Base-by-base conservation (phyloP, 192 early-diverging fungal species). In the Jimgerdemannia lactiflua region DNA sequence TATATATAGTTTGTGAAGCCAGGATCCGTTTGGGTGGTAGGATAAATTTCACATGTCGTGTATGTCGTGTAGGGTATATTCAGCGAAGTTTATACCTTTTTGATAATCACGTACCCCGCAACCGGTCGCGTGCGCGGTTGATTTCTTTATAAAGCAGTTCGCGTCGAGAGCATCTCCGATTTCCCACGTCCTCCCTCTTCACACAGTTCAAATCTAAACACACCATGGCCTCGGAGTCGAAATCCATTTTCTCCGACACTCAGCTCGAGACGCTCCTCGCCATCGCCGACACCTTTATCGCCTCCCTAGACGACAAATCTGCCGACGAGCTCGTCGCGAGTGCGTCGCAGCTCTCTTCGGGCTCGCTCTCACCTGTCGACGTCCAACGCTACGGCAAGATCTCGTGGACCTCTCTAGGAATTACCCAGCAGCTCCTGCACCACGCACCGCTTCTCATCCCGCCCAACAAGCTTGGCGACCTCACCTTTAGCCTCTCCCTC, bases 261-360 rank as follows among this genome's bases (percentile, higher is more conserved):
- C 83, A 86, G 69, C 71, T 72, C 67, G 82, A 79, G 41, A 83
- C 83, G 7, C 66, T 85, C n/a, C 10, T 72, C 14, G 82, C 88
- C 41, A 80, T 91, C 54, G 73, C 81, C 67, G 85, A 86, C 70
- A 86, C 86, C 29, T 77, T 89, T 64, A 76, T 89, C 39, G 78
- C 83, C 2, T 78, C 81, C 49, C 73, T 91, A 4, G 54, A 44
- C 4, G 72, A 71, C 4, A 54, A 75, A 43, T 83, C 86, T 39
- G 71, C 79, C 40, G 78, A 83, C 42, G 65, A 76, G 2, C 71
- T 87, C 54, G 72, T 85, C 1, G 43, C 71, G 14, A 59, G 14
- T 59, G 49, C 49, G 6, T 6, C 49, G 8, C 49, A 14, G 6
- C 8, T 59, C 49, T 59, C 49, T 14, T 6, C 49, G n/a, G 67